Conservation (phyloP, 208 protist genomes). For the Novymonas esmeraldas region DNA sequence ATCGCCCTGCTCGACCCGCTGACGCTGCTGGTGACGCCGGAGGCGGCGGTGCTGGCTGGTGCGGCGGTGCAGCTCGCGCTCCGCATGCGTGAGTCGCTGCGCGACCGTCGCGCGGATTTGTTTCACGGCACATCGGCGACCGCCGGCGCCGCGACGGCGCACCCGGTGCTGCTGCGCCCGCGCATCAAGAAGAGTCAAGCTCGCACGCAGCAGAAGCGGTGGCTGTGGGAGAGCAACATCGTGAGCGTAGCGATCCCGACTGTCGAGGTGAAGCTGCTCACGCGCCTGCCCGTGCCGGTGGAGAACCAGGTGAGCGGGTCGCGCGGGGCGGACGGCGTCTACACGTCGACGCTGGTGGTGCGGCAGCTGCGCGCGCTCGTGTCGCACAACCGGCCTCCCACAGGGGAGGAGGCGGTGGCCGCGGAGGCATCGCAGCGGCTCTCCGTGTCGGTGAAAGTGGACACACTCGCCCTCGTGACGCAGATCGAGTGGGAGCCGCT, state of each 20-base stretch:
- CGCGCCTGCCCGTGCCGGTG: conserved; percentile 45
- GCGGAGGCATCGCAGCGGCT: conserved; percentile 34
- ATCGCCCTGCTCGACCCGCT: conserved; percentile 64
- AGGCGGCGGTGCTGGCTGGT: conserved; percentile 34
- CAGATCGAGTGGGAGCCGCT: conserved; percentile 87
- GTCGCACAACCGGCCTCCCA: conserved; percentile 55
- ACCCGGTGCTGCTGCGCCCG: conserved; percentile 18
- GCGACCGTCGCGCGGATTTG: conserved; percentile 4
- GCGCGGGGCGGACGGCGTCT: conserved; percentile 44
- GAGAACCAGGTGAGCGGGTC: conserved; percentile 42
- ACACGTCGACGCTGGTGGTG: conserved; percentile 58
- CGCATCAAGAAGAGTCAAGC: conserved; percentile 47
- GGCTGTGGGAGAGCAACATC: conserved; percentile 75
- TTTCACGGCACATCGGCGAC: conserved; percentile 11
- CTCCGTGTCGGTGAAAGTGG: conserved; percentile 58
- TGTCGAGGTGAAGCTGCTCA: conserved; percentile 73
- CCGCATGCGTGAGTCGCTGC: conserved; percentile 13
- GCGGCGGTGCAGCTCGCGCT: conserved; percentile 21
- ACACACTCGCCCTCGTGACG: conserved; percentile 59
- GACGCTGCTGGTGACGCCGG: conserved; percentile 57
- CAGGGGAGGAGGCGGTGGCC: conserved; percentile 41
- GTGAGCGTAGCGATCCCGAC: conserved; percentile 64
- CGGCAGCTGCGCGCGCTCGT: conserved; percentile 58
- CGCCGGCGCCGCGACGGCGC: conserved; percentile 1
- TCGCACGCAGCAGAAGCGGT: conserved; percentile 79